Conservation (phyloP, 306 rosid genomes). For the Argentina anserina region DNA sequence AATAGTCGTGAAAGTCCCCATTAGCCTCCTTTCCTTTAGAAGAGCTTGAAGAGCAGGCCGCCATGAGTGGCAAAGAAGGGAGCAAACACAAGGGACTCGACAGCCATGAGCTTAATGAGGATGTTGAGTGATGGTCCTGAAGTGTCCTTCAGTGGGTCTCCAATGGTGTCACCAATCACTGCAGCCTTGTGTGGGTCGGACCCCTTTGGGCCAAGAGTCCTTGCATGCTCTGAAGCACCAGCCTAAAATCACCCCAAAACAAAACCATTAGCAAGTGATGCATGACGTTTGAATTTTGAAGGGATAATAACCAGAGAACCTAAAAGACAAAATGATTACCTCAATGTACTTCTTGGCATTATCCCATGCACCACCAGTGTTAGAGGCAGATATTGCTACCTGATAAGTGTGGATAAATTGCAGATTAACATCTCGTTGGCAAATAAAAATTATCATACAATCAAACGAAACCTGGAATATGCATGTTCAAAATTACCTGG, state of each 20-base stretch:
- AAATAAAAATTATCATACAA: neutral
- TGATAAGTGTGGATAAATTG: neutral
- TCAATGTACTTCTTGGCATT: conserved; percentile 81
- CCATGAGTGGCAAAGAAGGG: conserved; percentile 74
- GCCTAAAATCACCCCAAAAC: conserved; percentile 35
- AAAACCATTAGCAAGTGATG: neutral
- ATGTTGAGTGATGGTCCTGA: conserved; percentile 78
- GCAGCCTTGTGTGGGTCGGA: conserved; percentile 74
- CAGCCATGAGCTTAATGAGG: conserved; percentile 77
- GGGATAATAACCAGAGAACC: neutral
- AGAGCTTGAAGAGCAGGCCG: conserved; percentile 64
- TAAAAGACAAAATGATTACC: conserved; percentile 18
- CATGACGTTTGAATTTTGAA: neutral
- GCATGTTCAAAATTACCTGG: conserved; percentile 41
- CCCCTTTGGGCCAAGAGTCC: conserved; percentile 64
- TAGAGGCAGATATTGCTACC: conserved; percentile 73
- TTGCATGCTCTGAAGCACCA: conserved; percentile 68
- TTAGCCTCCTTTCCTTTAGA: conserved; percentile 23
- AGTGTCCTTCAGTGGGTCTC: conserved; percentile 72
- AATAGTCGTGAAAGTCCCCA: neutral
- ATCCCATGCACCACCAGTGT: conserved; percentile 82
- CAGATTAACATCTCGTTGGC: neutral
- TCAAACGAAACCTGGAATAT: neutral
- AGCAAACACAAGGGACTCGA: conserved; percentile 59
- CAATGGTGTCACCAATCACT: conserved; percentile 74